Evolutionary conservation across 2,329 filamentous ascomycete genomes (phyloP), one percentile per base, ranked within the genome.

Genomic region (Alternaria sp.): DNA sequence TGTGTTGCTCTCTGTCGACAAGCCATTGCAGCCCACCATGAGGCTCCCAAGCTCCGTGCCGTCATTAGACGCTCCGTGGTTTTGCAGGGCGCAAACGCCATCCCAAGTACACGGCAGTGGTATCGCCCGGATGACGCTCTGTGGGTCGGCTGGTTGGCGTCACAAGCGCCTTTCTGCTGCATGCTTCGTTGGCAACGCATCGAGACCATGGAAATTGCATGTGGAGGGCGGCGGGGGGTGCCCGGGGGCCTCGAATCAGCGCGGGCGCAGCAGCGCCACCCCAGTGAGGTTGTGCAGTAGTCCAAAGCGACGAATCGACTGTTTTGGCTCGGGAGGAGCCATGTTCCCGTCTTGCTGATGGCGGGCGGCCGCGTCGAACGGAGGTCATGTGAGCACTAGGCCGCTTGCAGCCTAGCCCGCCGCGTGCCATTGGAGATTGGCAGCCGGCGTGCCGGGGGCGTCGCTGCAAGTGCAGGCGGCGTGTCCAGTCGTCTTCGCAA

Each of bases 181-280:
- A 75, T 69, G 73, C 72, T 75, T 66, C 58, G 74, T 69, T 76
- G 73, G 73, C 74, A 74, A 65, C 71, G 73, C 72, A 72, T 67
- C 68, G 59, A 58, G 58, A 59, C 55, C 54, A 40, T 23, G 55
- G 54, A 39, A 34, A 41, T 56, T 56, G 46, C 54, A 39, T 50
- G 48, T 56, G 44, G 52, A 58, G 45, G 57, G 54, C 60, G 66
- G 68, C 68, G 69, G 71, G 64, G 68, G 63, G 57, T 31, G 48
- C 59, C 62, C 60, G 62, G 55, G 56, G 54, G 54, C 60, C 62
- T 70, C 72, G 65, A 72, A 74, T 75, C 68, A 72, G 40, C 61
- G 21, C 23, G 48, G 17, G 62, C 49, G 59, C 55, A 44, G 44
- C 49, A 53, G 58, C 61, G 60, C 63, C 65, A 67, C 67, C 65